Evolutionary conservation across 495 filamentous ascomycete genomes (phyloP).

Genomic region (Penicillium waksmanii): DNA sequence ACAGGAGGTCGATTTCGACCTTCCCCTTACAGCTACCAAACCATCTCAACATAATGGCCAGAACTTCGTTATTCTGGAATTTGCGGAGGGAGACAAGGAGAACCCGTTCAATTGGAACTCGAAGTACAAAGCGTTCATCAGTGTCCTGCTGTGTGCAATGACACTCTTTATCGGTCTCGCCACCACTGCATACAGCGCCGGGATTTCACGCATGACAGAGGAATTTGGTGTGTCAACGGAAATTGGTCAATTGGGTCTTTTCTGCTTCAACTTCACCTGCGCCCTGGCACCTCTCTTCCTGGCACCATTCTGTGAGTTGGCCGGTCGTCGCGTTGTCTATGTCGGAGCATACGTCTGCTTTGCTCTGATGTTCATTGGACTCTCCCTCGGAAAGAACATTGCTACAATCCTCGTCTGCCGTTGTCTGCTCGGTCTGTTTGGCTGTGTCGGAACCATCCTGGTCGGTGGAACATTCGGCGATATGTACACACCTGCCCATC

Average conservation of each 20-base stretch:
- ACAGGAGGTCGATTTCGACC: slow-evolving; percentile 46
- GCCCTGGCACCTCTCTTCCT: slow-evolving; percentile 48
- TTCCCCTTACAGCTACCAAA: slow-evolving; percentile 43
- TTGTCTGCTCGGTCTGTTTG: slow-evolving; percentile 73
- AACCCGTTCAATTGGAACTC: slow-evolving; percentile 53
- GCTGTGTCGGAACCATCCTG: slow-evolving; percentile 76
- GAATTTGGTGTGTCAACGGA: slow-evolving; percentile 40
- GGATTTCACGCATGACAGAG: slow-evolving; percentile 39
- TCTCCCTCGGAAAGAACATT: slow-evolving; percentile 61
- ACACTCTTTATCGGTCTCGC: slow-evolving; percentile 53
- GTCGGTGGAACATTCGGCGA: slow-evolving; percentile 78
- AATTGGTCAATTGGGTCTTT: slow-evolving; percentile 47
- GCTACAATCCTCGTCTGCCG: slow-evolving; percentile 70
- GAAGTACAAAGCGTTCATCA: slow-evolving; percentile 43
- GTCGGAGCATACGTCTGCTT: slow-evolving; percentile 44
- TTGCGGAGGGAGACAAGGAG: slow-evolving; percentile 42
- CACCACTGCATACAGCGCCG: slow-evolving; percentile 52
- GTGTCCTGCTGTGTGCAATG: slow-evolving; percentile 48
- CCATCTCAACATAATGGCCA: slow-evolving; percentile 33
- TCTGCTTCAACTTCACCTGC: slow-evolving; percentile 47
- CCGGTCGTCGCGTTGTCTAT: slow-evolving; percentile 45
- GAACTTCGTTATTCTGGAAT: slow-evolving; percentile 42
- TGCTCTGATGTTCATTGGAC: slow-evolving; percentile 46
- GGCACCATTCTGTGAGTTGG: slow-evolving; percentile 50
- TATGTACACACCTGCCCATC: slow-evolving; percentile 71